Conservation (phyloP, 2,329 filamentous ascomycete genomes). For the Coniochaeta sp. region DNA sequence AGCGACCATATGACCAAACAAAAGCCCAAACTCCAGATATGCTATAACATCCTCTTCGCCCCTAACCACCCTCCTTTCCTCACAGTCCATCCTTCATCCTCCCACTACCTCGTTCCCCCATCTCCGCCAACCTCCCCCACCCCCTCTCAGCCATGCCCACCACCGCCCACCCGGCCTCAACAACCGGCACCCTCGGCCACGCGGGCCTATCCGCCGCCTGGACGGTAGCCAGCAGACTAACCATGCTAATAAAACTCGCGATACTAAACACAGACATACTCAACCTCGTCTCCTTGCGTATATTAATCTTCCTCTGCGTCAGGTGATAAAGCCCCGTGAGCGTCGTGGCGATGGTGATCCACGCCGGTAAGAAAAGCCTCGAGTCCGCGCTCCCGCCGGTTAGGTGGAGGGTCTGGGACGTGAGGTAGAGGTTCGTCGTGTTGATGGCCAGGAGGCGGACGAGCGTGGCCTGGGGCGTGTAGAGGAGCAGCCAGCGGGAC, state of each 20-base stretch:
- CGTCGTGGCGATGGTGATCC: slow-evolving; percentile 73
- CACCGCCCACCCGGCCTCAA: slow-evolving; percentile 36
- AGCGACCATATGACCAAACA: background rate
- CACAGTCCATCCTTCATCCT: background rate
- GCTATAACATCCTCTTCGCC: too few relatives aligned
- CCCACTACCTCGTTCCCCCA: slow-evolving; percentile 16
- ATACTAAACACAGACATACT: slow-evolving; percentile 73
- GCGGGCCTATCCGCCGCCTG: slow-evolving; percentile 56
- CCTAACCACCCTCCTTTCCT: too few relatives aligned
- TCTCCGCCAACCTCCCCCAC: slow-evolving; percentile 16
- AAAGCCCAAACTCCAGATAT: background rate
- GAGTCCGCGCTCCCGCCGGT: slow-evolving; percentile 61
- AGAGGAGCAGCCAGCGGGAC: slow-evolving; percentile 80
- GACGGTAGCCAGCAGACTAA: slow-evolving; percentile 58
- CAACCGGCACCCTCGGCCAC: slow-evolving; percentile 53
- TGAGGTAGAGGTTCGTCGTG: slow-evolving; percentile 67
- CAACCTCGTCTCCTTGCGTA: slow-evolving; percentile 70
- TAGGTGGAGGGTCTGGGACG: slow-evolving; percentile 63
- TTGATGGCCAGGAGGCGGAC: slow-evolving; percentile 72
- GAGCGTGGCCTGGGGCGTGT: slow-evolving; percentile 73
- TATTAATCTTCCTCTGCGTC: slow-evolving; percentile 71
- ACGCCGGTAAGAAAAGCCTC: slow-evolving; percentile 65
- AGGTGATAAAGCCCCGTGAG: slow-evolving; percentile 70
- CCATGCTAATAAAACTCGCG: slow-evolving; percentile 70
- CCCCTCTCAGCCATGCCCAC: slow-evolving; percentile 22